Conservation (phyloP, 2,329 filamentous ascomycete species). For the Penicillium sp. region DNA sequence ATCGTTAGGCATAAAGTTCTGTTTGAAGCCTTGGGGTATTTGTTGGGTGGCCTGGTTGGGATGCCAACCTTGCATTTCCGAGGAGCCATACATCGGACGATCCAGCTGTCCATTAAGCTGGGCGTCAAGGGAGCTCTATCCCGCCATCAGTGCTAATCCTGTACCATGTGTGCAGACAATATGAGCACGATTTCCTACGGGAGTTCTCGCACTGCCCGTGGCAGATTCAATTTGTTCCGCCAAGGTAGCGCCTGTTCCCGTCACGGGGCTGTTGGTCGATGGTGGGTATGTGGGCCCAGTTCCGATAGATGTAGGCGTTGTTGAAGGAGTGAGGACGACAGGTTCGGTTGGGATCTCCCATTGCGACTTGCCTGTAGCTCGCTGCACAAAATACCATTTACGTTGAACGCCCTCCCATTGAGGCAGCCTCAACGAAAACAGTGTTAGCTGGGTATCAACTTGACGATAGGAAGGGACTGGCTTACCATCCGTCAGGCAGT, state of each 20-base stretch:
- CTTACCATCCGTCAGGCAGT: slow-evolving; percentile 46
- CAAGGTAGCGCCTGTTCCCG: slow-evolving; percentile 11
- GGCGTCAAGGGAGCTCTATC: slow-evolving; percentile 29
- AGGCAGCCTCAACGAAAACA: slow-evolving; percentile 35
- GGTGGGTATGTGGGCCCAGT: slow-evolving; percentile 31
- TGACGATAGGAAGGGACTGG: neutral
- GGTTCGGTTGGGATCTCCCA: slow-evolving; percentile 48
- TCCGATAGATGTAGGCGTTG: slow-evolving; percentile 34
- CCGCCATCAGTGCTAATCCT: slow-evolving; percentile 31
- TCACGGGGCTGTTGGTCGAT: slow-evolving; percentile 25
- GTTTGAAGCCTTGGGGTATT: slow-evolving; percentile 5
- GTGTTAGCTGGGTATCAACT: slow-evolving; percentile 6
- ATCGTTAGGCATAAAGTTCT: neutral
- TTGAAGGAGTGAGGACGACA: slow-evolving; percentile 41
- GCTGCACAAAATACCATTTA: slow-evolving; percentile 46
- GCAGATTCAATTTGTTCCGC: slow-evolving; percentile 19
- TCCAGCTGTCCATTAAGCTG: slow-evolving; percentile 18
- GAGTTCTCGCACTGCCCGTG: slow-evolving; percentile 26
- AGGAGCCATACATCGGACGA: slow-evolving; percentile 19
- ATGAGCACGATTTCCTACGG: slow-evolving; percentile 32
- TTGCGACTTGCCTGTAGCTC: slow-evolving; percentile 43
- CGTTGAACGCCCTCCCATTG: slow-evolving; percentile 45
- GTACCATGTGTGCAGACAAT: slow-evolving; percentile 21
- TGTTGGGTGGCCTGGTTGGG: slow-evolving; percentile 20
- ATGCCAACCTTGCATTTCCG: slow-evolving; percentile 21